Base-by-base conservation (phyloP, 2,329 filamentous ascomycete genomes). In the Neonectria sp. region DNA sequence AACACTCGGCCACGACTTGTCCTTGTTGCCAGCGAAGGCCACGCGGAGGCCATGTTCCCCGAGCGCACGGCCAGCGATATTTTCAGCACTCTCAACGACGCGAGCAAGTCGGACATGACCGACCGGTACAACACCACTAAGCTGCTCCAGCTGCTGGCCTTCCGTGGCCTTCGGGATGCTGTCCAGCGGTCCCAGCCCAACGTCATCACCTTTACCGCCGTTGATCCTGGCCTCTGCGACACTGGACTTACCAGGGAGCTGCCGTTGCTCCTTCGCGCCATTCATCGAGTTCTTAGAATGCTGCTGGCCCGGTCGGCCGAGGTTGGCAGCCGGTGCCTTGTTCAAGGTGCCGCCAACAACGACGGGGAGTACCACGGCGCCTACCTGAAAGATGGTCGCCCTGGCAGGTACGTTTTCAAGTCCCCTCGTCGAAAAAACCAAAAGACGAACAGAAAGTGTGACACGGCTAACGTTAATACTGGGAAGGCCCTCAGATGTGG, bases 211-310 rank as follows among this genome's bases (percentile, higher is more conserved):
- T 53, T 53, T 33, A 53, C 49, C 15, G 49, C 49, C 31, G 60
- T 63, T 13, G 59, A 67, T 4, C 64, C 60, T 17, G 60, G 64
- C 0, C 24, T 67, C 11, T 67, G 64, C 25, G 53, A 67, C 21
- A 59, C 64, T 1, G 64, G 46, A 4, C 55, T 45, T 45, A 24
- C 58, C 35, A 60, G 58, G 49, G 58, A 52, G 25, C 40, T 60
- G 33, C 58, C 58, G 21, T 48, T 60, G 33, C 12, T 53, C 15
- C 21, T 53, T 24, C 63, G 59, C 53, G 60, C 60, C 21, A 66
- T 66, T 27, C 58, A 66, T 63, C 33, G 63, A 3, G 60, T 66
- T 8, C 62, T 66, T 52, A 63, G 60, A 33, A 57, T 57, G 58
- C 17, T 63, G 45, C 63, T 66, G 58, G 63, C 63, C 6, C 27